Base-by-base conservation (phyloP, 2,329 filamentous ascomycete genomes). In the Chaetomiaceae sp. region DNA sequence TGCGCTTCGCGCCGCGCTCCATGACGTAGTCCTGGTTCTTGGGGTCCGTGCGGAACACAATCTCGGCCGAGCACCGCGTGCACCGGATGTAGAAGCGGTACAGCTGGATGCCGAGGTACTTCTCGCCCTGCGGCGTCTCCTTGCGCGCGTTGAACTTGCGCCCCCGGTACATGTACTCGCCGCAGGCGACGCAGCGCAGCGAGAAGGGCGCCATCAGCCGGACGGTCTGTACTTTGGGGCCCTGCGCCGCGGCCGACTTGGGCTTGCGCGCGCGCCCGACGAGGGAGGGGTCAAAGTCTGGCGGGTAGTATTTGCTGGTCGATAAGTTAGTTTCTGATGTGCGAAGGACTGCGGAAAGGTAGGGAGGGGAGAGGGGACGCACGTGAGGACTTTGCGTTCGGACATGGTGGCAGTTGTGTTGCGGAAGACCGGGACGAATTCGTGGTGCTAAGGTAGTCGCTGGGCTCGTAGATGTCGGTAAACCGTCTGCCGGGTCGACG, bases 91-190 rank as follows among this genome's bases (percentile, higher is more conserved):
- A 93, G 72, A 97, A 96, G 24, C 85, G 80, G 68, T 84, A 93
- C 53, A 95, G 89, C 50, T 88, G 80, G 52, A 97, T 94, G 40
- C 79, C 79, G 38, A 95, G 80, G 69, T 98, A 98, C 56, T 84
- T 86, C 59, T 96, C 86, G 17, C 93, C 86, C 0, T 80, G 81
- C 0, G 88, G 88, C 0, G 86, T 95, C 62, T 96, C 89, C 62
- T 98, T 98, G 29, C 88, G 78, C 3, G 88, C 85, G 68, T 97
- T 97, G 76, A 97, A 97, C 61, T 96, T 97, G 50, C 90, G 81
- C 0, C 90, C 90, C 58, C 88, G 88, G 74, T 94, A 91, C 47
- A 61, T 63, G 52, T 59, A 65, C 42, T 60, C 59, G 47, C 60
- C 61, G 52, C 57, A 64, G 14, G 55, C 48, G 32, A 57, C 59